A percentile compares a stretch with the other conserved stretches of the same genome.
Conservation (phyloP, 2,329 filamentous ascomycete species). For the Calonectria multiphialidica region DNA sequence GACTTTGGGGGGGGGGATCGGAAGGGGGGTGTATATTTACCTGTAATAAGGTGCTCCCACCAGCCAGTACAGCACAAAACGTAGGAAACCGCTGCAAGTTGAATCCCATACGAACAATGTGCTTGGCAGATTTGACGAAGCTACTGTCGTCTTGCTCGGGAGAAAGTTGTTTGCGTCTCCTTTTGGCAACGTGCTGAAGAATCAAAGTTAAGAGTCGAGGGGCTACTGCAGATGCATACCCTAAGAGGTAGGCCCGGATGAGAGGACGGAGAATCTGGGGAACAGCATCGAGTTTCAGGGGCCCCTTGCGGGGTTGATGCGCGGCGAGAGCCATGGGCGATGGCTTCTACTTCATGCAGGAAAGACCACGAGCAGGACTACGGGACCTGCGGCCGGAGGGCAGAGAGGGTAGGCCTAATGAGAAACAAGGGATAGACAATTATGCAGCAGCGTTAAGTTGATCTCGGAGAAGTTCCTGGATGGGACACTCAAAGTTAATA, state of each 20-base stretch:
- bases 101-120: slow-evolving; percentile 63
- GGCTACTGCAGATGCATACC: slow-evolving; percentile 70
- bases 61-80: slow-evolving; percentile 72
- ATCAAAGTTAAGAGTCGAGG: slow-evolving; percentile 68
- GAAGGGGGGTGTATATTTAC: slow-evolving; percentile 49
- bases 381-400: slow-evolving; percentile 38
- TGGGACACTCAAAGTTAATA: slow-evolving; percentile 33
- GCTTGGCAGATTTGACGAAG: slow-evolving; percentile 48
- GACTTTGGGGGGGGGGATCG: not conserved
- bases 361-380: slow-evolving; percentile 33
- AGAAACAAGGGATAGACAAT: not conserved
- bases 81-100: slow-evolving; percentile 70
- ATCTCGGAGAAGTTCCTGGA: slow-evolving; percentile 34
- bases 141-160: slow-evolving; percentile 44
- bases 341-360: slow-evolving; percentile 31
- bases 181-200: slow-evolving; percentile 60
- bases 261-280: slow-evolving; percentile 67
- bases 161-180: slow-evolving; percentile 45
- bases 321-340: slow-evolving; percentile 31
- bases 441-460: not conserved
- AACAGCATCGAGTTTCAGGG: slow-evolving; percentile 48
- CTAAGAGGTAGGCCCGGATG: slow-evolving; percentile 70
- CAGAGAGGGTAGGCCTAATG: not conserved
- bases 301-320: slow-evolving; percentile 32
- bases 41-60: slow-evolving; percentile 72